Conservation (phyloP, 257 asterid genomes). For the Solanum lycopersicoides region DNA sequence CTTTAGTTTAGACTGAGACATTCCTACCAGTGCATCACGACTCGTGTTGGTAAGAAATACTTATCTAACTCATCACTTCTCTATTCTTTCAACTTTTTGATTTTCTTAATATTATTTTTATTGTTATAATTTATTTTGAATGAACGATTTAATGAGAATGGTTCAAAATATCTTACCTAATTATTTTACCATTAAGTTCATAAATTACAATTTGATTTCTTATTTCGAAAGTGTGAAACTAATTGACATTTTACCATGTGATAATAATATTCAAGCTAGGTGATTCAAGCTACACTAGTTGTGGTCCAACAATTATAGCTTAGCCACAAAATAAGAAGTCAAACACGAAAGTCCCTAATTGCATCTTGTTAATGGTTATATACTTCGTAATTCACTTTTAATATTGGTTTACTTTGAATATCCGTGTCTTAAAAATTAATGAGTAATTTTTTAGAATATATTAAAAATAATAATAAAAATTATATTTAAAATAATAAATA, state of each 20-base stretch:
- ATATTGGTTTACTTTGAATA: too few relatives aligned
- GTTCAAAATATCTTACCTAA: neutral
- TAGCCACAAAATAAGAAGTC: neutral
- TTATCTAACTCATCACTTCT: neutral
- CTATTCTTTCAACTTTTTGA: neutral
- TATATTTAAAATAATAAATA: too few relatives aligned
- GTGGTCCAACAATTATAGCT: neutral
- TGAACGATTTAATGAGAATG: neutral
- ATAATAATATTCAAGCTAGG: neutral
- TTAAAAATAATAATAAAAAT: too few relatives aligned
- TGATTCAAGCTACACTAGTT: neutral
- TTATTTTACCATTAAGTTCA: neutral
- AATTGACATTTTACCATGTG: neutral
- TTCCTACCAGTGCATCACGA: too few relatives aligned
- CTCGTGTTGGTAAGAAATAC: too few relatives aligned
- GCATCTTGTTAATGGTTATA: neutral
- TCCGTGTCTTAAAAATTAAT: too few relatives aligned
- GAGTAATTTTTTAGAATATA: too few relatives aligned
- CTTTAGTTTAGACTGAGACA: too few relatives aligned
- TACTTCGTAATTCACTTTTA: neutral
- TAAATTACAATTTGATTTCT: neutral
- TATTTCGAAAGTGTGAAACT: neutral
- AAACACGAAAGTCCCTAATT: neutral
- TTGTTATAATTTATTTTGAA: neutral
- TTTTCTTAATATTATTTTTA: too few relatives aligned